These are phyloP conservation scores for Scutellaria baicalensis DNA, from an alignment of 257 asterid genomes.

Conservation along the genomic window DNA sequence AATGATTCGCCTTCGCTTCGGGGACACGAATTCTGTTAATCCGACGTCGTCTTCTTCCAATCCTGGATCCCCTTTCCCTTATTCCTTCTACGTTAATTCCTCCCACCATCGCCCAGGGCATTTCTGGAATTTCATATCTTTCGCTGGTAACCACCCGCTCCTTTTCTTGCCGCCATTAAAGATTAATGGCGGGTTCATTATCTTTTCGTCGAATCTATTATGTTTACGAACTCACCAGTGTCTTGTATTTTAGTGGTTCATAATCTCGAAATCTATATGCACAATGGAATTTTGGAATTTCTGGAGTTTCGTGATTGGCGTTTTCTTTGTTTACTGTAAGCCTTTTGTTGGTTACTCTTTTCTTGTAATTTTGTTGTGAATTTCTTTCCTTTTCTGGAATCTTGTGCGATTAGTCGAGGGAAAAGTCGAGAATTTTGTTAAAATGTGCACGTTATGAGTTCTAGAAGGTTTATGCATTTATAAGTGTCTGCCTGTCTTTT, in stretches of 20 bases:
- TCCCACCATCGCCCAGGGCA: constrained; percentile 16
- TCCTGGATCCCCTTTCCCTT: constrained; percentile 45
- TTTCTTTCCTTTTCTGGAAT: not conserved
- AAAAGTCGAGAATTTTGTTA: not conserved
- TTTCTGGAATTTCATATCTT: constrained; percentile 24
- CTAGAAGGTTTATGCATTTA: not conserved
- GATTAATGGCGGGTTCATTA: not conserved
- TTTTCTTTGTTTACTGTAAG: constrained; percentile 7
- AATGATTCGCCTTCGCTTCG: constrained; percentile 7
- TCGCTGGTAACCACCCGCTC: constrained; percentile 35
- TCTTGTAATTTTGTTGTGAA: not conserved
- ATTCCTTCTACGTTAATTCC: constrained; percentile 25
- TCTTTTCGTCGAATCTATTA: not conserved
- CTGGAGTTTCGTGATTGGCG: constrained; percentile 19
- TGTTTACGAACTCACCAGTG: not conserved
- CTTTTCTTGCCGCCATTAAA: not conserved
- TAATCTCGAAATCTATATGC: constrained; percentile 8
- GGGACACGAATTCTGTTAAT: not conserved
- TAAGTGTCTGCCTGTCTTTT: not conserved
- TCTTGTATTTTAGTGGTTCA: constrained; percentile 3
- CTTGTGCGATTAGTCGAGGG: not conserved
- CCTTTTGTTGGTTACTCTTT: not conserved
- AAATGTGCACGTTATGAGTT: not conserved
- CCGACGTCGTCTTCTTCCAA: constrained; percentile 28
- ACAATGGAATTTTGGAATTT: constrained; percentile 16